Evolutionary conservation across 345 rosid species (phyloP).

Genomic region (Pseudoturritis turrita): DNA sequence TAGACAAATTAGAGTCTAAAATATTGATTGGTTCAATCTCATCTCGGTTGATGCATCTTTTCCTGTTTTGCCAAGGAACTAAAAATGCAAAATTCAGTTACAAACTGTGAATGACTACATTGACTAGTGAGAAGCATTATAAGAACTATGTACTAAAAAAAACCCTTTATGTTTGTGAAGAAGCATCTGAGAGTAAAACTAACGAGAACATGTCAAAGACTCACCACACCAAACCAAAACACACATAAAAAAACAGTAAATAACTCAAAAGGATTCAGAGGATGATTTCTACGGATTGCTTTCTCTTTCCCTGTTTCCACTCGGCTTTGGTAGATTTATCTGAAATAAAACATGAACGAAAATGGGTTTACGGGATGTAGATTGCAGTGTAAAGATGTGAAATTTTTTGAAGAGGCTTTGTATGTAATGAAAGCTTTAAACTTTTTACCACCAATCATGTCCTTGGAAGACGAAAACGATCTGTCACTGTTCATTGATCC

Average conservation of each 20-base stretch:
- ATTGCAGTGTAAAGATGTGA: background rate
- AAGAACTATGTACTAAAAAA: slow-evolving; percentile 25
- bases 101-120: slow-evolving; percentile 6
- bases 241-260: slow-evolving; percentile 7
- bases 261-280: slow-evolving; percentile 21
- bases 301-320: slow-evolving; percentile 68
- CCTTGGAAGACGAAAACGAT: slow-evolving; percentile 61
- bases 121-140: background rate
- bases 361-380: slow-evolving; percentile 3
- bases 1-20: too few relatives aligned
- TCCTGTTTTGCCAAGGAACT: too few relatives aligned
- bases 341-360: slow-evolving; percentile 29
- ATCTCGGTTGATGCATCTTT: too few relatives aligned
- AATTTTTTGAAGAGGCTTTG: too few relatives aligned
- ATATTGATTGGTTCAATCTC: too few relatives aligned
- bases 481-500: slow-evolving; percentile 51
- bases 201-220: slow-evolving; percentile 18
- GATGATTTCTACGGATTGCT: slow-evolving; percentile 18
- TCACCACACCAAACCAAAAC: slow-evolving; percentile 20
- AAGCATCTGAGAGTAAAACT: slow-evolving; percentile 18
- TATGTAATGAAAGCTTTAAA: background rate
- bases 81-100: background rate
- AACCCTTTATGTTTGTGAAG: slow-evolving; percentile 8
- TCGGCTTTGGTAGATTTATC: slow-evolving; percentile 64
- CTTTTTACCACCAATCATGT: slow-evolving; percentile 50